Base-by-base conservation (phyloP, 176 grass and related monocot genomes). In the Zoysia pacifica region DNA sequence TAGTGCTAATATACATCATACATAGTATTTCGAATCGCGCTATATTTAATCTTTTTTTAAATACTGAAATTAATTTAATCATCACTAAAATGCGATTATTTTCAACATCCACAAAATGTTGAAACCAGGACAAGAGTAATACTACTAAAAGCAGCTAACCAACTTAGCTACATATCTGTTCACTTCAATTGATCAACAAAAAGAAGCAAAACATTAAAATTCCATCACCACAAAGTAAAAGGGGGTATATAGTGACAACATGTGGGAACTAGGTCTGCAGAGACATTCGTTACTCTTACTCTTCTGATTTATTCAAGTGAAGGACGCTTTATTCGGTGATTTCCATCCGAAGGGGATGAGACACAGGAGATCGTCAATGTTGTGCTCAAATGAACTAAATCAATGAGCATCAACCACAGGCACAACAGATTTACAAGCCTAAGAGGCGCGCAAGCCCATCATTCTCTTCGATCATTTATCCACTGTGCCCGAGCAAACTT, bases 401-500 rank as follows among this genome's bases (percentile, higher is more conserved):
- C 48, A 83, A 47, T 9, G 12, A 66, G 1, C 44, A 72, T 72
- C 1, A 20, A 40, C 38, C 12, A 48, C 5, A 56, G n/a, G 48
- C 13, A 43, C 11, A 60, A 13, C 63, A 69, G 45, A 55, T 76
- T 87, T 83, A 83, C 80, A 56, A 5, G 81, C 4, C 79, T 44
- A 47, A 7, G 20, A 47, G 11, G 20, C 13, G 38, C 74, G 18
- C 14, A 28, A 37, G 40, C 20, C 40, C 18, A 69, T 65, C 20
- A n/a, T 43, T 41, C 11, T 70, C 54, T 6, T 3, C 45, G 1
- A 11, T 89, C 43, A 89, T 77, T 76, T 85, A 1, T 84, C 71
- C 18, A 15, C 39, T 19, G 82, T 9, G 37, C 65, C 67, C 1
- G 65, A 70, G 70, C 79, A 84, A 16, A 97, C 84, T 76, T 97